Conservation (phyloP, 2,329 filamentous ascomycete species). For the Diaporthe citri region DNA sequence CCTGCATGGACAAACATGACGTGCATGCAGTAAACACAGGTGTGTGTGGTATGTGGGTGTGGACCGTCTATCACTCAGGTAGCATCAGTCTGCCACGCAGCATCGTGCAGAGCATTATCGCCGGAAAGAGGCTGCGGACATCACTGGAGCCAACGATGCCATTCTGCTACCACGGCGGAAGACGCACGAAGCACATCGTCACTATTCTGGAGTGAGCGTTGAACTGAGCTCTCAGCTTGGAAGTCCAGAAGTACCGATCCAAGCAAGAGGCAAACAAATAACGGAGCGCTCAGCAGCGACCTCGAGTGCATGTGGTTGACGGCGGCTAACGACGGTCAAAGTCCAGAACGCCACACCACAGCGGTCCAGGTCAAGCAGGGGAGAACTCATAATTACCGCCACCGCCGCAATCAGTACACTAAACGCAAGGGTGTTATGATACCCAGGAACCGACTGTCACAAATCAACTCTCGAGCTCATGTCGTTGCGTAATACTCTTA, state of each 20-base stretch:
- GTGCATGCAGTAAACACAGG: background rate
- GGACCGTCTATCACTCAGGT: background rate
- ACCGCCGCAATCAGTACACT: background rate
- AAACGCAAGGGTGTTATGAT: background rate
- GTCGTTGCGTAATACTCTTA: background rate
- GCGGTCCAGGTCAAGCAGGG: background rate
- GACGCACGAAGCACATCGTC: background rate
- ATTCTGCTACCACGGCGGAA: background rate
- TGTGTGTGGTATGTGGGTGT: background rate
- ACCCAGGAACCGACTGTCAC: background rate
- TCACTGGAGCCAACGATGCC: too few species aligned
- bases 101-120: background rate
- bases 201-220: too few species aligned
- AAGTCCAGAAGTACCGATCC: background rate
- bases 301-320: background rate
- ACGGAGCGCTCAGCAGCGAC: background rate
- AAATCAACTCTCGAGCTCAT: background rate
- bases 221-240: background rate
- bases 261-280: background rate
- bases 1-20: constrained; percentile 8
- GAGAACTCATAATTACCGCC: background rate
- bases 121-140: background rate
- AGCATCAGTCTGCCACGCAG: background rate
- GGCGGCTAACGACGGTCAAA: background rate
- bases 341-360: background rate